Evolutionary conservation across 1,139 yeast species (phyloP).

Genomic region (Diutina pseudorugosa): DNA sequence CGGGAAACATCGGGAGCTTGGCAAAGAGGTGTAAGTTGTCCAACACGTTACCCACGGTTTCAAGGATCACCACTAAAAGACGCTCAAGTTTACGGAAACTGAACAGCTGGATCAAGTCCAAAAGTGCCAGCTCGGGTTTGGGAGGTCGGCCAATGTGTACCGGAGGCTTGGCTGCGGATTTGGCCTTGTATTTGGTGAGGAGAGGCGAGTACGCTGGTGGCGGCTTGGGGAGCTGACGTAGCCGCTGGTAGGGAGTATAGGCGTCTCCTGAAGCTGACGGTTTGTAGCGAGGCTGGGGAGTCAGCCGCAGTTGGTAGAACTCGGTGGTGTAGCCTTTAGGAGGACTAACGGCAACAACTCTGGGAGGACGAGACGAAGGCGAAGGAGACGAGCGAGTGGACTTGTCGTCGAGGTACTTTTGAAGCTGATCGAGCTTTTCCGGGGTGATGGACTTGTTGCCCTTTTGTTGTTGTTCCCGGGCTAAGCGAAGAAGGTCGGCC

Average conservation of each 20-base stretch:
- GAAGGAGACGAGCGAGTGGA: slow-evolving; percentile 11
- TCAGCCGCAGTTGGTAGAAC: background rate
- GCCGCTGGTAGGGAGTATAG: slow-evolving; percentile 1
- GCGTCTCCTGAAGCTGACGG: background rate
- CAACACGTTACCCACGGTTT: slow-evolving; percentile 26
- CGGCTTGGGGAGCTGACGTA: slow-evolving; percentile 7
- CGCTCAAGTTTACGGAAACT: slow-evolving; percentile 21
- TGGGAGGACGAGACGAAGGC: slow-evolving; percentile 7
- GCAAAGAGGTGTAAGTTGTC: slow-evolving; percentile 35
- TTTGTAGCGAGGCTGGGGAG: background rate
- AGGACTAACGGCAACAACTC: slow-evolving; percentile 9
- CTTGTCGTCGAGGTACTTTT: slow-evolving; percentile 5
- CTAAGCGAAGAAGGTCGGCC: slow-evolving; percentile 17
- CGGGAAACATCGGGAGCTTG: slow-evolving; percentile 31
- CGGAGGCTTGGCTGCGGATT: slow-evolving; percentile 5
- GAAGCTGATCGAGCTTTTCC: slow-evolving; percentile 16
- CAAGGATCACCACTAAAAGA: slow-evolving; percentile 20
- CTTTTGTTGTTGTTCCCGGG: slow-evolving; percentile 20
- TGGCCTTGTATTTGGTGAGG: slow-evolving; percentile 10
- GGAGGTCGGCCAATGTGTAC: background rate
- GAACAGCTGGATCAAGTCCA: slow-evolving; percentile 5
- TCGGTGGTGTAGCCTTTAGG: slow-evolving; percentile 1
- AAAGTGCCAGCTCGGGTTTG: background rate
- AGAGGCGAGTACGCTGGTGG: slow-evolving; percentile 10
- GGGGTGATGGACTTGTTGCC: slow-evolving; percentile 24